These are phyloP conservation scores for Termitomyces sp. DNA, from an alignment of 768 basidiomycete species.

Conservation along the genomic window DNA sequence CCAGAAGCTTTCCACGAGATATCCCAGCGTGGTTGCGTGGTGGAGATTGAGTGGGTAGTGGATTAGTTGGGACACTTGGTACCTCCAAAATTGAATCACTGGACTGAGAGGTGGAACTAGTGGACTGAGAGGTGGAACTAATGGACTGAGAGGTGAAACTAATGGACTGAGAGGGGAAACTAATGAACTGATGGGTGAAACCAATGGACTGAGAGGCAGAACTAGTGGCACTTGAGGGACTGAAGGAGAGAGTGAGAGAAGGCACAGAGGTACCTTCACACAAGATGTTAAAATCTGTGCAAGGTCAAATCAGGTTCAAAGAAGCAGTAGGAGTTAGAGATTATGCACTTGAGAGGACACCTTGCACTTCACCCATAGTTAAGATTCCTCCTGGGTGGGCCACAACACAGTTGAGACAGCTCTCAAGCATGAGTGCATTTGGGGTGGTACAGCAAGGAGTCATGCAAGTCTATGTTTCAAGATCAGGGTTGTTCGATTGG, in stretches of 20 bases:
- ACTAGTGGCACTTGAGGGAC: background rate
- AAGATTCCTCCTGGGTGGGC: too few relatives aligned
- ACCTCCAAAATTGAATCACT: too few relatives aligned
- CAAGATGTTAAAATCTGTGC: background rate
- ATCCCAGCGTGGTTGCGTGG: too few relatives aligned
- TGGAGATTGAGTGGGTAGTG: too few relatives aligned
- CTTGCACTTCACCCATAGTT: conserved; percentile 18
- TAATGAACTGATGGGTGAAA: too few relatives aligned
- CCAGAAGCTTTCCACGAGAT: too few relatives aligned
- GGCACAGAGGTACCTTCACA: background rate
- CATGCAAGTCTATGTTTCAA: conserved; percentile 19
- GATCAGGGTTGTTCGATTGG: background rate
- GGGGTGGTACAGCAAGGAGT: conserved; percentile 22
- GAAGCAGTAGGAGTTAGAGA: background rate
- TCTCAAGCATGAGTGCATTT: conserved; percentile 20
- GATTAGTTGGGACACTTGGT: too few relatives aligned
- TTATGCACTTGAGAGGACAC: conserved; percentile 22
- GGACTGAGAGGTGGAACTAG: too few relatives aligned
- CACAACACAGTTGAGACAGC: conserved; percentile 29
- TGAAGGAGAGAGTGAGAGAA: background rate
- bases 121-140: too few relatives aligned
- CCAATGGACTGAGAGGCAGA: too few relatives aligned
- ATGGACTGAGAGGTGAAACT: too few relatives aligned
- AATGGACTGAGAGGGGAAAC: too few relatives aligned
- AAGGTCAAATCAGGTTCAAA: background rate